Evolutionary conservation across 345 rosid genomes (phyloP).

Genomic region (Orychophragmus violaceus): DNA sequence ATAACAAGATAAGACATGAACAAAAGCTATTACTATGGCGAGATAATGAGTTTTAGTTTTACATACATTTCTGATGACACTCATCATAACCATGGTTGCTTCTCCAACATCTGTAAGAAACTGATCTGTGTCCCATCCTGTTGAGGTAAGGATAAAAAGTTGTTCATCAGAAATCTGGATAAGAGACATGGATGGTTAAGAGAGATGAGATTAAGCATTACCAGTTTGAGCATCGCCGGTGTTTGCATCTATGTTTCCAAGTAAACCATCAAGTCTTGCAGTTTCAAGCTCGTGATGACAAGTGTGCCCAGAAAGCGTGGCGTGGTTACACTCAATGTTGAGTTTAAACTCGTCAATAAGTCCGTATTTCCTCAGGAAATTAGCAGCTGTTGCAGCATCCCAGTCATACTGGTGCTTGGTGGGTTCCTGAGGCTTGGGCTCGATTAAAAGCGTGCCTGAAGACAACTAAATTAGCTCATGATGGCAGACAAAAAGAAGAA

Average conservation of each 20-base stretch:
- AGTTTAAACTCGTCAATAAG: constrained; percentile 73
- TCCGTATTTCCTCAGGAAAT: constrained; percentile 78
- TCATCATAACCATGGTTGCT: constrained; percentile 87
- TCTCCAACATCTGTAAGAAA: constrained; percentile 77
- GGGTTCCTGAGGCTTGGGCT: constrained; percentile 99
- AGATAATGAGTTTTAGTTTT: not conserved
- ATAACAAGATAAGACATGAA: not conserved
- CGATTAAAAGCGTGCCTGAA: constrained; percentile 79
- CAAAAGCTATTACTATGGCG: not conserved
- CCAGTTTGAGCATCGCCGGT: constrained; percentile 92
- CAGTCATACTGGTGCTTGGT: constrained; percentile 96
- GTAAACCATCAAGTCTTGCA: constrained; percentile 75
- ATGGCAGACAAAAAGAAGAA: not conserved
- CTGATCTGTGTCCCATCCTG: constrained; percentile 99
- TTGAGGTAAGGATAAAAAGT: not conserved
- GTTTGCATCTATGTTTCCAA: constrained; percentile 94
- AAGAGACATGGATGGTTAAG: not conserved
- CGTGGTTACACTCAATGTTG: constrained; percentile 92
- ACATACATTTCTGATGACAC: constrained; percentile 76
- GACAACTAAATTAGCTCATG: not conserved
- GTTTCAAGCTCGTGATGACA: constrained; percentile 96
- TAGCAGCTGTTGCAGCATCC: constrained; percentile 96
- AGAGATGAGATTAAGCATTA: not conserved
- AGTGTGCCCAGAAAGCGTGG: constrained; percentile 93
- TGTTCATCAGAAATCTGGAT: not conserved